Base-by-base conservation (phyloP, 2,329 filamentous ascomycete genomes). In the Mariannaea elegans region DNA sequence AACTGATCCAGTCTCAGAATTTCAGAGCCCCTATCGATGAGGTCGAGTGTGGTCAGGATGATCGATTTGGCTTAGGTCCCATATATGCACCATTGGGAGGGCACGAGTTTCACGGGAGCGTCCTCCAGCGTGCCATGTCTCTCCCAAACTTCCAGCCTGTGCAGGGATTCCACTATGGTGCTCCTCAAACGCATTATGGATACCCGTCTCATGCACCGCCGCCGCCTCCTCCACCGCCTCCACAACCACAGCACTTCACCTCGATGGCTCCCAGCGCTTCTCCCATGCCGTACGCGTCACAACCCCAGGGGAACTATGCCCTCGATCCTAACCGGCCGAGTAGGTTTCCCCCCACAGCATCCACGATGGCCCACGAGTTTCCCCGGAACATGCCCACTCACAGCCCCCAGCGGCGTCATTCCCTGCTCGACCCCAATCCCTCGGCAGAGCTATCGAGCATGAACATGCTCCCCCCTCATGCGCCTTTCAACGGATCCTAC, bases 21-120 rank as follows among this genome's bases (percentile, higher is more conserved):
- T 92, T 91, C 75, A 84, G 89, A 8, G 81, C 86, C 1, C 86
- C 87, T 0, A 81, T 90, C 29, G 86, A 90, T 51, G 87, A 90
- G 46, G 71, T 83, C 3, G 85, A 87, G 13, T 56, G 41, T 23
- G 49, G 54, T 23, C 29, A 51, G 13, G 60, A 61, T 10, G 54
- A 57, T 14, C 51, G 59, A 16, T 47, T 48, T 23, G 46, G 41
- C 9, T 18, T 55, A 7, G 41, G 44, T 2, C n/a, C 56, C 19
- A 45, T 69, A 27, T 57, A 64, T 13, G 18, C 46, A 2, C 29
- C 59, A 5, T 44, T 71, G 19, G 21, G 56, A 21, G 56, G 56
- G 12, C 58, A 66, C 9, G 60, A 66, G 1, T 66, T 65, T 44
- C 41, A 61, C 12, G 57, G 59, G 44, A 62, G 61, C 32, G 32